Evolutionary conservation across 1,284 basidiomycete genomes (phyloP), one percentile per base, ranked within the genome.

Genomic region (Bjerkandera adusta): DNA sequence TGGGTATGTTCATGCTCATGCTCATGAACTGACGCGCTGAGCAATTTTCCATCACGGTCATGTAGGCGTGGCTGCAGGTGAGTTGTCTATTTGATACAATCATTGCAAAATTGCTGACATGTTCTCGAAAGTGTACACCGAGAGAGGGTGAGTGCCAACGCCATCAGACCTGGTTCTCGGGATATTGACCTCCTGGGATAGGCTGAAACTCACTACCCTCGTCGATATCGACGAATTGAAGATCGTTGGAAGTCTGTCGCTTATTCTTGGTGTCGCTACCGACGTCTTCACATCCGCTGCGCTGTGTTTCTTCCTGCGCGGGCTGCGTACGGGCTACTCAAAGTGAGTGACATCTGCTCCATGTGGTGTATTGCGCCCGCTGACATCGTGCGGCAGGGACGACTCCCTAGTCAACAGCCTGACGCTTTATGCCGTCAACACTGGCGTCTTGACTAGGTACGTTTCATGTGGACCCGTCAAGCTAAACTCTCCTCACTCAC

Each of bases 401-500:
- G 76, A 84, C 59, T 76, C 76, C 4, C 65, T 84, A n/a, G 75
- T 86, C 29, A 77, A 76, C 51, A 72, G 60, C 1, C 53, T 81
- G 29, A 77, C 69, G 3, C 50, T 77, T 21, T 77, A 78, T 47
- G 75, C 79, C 8, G 71, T 83, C 45, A 81, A 80, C 53, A 82
- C 79, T 0, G 80, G 83, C n/a, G 64, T 72, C 7, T 40, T 86
- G 36, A 85, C 83, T 7, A 77, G 77, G 81, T 81, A 61, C 42
- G 59, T 43, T 6, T 39, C 16, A 13, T 38, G 40, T 29, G 7
- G 6, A 33, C 13, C 7, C 20, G 2, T 21, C 22, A 15, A 12
- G 26, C n/a, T 13, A 29, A 13, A 26, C n/a, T n/a, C n/a, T 5
- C 5, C 29, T 38, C 26, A 46, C 10, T 26, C 1, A 38, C 25